Evolutionary conservation across 139 green algal genomes (phyloP), one percentile per base, ranked within the genome.

Genomic region (Spirogloea muscicola): DNA sequence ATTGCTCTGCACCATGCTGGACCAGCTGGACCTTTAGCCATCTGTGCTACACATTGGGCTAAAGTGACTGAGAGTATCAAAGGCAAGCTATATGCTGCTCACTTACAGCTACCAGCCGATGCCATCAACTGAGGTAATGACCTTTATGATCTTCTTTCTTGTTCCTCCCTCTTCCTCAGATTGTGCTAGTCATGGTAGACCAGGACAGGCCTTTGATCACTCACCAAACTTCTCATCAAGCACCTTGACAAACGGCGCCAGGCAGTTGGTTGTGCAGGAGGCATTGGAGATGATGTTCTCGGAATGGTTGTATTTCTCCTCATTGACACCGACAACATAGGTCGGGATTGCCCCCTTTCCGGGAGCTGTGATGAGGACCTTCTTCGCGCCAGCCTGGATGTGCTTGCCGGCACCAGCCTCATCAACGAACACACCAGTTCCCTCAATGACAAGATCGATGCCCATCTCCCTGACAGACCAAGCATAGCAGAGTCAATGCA

Each of bases 231-330:
- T 85, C 38, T 86, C 79, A 42, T 87, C 79, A 3, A 88, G 55
- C 29, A 88, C 83, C 79, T 88, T 88, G 58, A 83, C 84, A 69
- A 88, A 88, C 48, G 84, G 84, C 42, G 84, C 84, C 31, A 88
- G 79, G 84, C 84, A 88, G 84, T 88, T 88, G 84, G 84, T 88
- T 18, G 84, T 88, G 84, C 84, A 88, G 16, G 84, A 88, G 46
- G 84, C 84, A 75, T 88, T 88, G 61, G 74, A 85, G 48, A 88
- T 81, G 44, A 88, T 84, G 63, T 57, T 58, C 39, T 81, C 83
- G 41, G 25, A 36, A 41, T 40, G 10, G 29, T 81, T 75, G 73
- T 83, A 86, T 25, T 88, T 21, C 33, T 79, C 78, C 18, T 70
- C 84, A 71, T 88, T 88, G 58, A 88, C 84, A 49, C 83, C 83